Evolutionary conservation across 2,329 filamentous ascomycete genomes (phyloP).

Genomic region (Hymenoscyphus occultus): DNA sequence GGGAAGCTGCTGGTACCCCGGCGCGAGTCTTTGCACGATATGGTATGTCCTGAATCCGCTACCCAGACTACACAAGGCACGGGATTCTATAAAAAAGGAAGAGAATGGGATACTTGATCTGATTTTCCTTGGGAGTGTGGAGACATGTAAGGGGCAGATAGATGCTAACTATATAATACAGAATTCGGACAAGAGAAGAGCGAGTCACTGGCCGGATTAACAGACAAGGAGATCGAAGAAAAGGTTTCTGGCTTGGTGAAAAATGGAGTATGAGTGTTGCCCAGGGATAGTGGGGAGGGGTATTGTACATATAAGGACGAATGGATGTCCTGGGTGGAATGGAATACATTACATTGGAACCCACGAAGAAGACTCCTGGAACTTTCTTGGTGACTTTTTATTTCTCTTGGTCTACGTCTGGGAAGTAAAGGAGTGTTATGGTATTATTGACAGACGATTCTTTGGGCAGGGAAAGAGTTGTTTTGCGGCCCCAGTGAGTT

Average conservation of each 20-base stretch:
- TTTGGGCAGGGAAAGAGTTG: no score
- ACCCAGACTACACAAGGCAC: no score
- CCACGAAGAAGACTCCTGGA: no score
- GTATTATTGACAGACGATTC: no score
- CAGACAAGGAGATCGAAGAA: conserved; percentile 69
- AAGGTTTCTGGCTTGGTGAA: conserved; percentile 63
- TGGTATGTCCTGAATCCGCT: conserved; percentile 55
- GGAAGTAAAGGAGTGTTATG: no score
- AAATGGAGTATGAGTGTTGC: conserved; percentile 24
- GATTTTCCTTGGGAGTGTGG: not conserved
- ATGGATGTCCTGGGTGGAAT: not conserved
- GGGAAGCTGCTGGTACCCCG: conserved; percentile 81
- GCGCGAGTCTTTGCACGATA: conserved; percentile 92
- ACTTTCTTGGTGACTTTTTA: no score
- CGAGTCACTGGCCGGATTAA: conserved; percentile 59
- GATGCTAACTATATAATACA: conserved; percentile 34
- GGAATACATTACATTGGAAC: not conserved
- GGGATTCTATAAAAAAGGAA: no score
- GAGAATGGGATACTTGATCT: no score
- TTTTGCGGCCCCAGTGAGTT: no score
- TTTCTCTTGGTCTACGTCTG: no score
- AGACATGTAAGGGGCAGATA: not conserved
- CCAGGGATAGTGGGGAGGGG: not conserved
- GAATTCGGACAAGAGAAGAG: conserved; percentile 67
- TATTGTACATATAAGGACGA: conserved; percentile 21